phyloP scores from a whole-genome alignment of 192 early-diverging fungal species.

The Backusella tarrabulga region DNA sequence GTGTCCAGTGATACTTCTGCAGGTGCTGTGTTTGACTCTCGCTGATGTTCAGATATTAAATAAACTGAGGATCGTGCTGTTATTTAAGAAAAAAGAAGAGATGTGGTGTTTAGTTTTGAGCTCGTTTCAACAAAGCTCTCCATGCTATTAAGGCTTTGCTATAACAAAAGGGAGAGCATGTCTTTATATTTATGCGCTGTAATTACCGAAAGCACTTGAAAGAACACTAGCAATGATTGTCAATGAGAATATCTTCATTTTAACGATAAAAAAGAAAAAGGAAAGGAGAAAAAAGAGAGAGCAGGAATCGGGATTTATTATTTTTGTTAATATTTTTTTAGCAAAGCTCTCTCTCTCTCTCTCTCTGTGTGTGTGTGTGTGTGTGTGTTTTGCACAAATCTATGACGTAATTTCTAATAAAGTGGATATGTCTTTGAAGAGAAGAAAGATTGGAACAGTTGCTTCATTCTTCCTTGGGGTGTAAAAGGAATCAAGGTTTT shows the following conservation, averaged over 20 bases:
- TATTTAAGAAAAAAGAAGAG: background rate
- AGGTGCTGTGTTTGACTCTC: constrained; percentile 1
- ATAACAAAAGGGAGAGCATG: background rate
- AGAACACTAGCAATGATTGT: background rate
- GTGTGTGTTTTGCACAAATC: background rate
- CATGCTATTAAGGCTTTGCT: background rate
- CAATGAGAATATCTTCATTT: constrained; percentile 12
- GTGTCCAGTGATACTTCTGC: constrained; percentile 18
- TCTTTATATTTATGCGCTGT: no score
- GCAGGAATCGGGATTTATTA: background rate
- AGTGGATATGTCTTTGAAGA: background rate
- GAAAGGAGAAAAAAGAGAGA: background rate
- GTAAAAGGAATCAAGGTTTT: background rate
- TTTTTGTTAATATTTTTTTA: background rate
- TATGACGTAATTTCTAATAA: background rate
- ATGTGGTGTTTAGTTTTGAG: background rate
- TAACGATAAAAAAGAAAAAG: background rate
- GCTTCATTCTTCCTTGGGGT: constrained; percentile 5
- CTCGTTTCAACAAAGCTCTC: no score
- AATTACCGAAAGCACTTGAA: constrained; percentile 10
- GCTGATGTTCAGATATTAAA: constrained; percentile 11
- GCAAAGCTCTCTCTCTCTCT: no score
- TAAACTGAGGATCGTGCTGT: constrained; percentile 26
- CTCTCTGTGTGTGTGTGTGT: no score
- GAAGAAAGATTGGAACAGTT: background rate